Evolutionary conservation across 805 yeast genomes (phyloP).

Genomic region (Starmerella cellae): DNA sequence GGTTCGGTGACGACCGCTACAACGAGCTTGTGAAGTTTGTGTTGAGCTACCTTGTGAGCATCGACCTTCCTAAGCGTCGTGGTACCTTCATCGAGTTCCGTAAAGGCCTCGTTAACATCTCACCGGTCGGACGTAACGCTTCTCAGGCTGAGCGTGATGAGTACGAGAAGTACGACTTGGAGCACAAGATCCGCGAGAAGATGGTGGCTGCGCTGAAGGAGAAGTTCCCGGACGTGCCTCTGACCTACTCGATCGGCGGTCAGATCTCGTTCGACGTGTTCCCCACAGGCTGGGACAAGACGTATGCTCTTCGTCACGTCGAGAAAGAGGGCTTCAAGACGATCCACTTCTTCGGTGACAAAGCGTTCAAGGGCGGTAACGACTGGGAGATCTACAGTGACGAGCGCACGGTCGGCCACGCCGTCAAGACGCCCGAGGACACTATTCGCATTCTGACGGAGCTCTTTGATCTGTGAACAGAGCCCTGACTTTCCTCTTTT

Average conservation of each 20-base stretch:
- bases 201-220: slow-evolving; percentile 75
- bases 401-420: slow-evolving; percentile 87
- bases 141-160: slow-evolving; percentile 87
- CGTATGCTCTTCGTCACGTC: slow-evolving; percentile 91
- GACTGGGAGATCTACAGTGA: slow-evolving; percentile 94
- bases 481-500: too few relatives aligned
- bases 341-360: slow-evolving; percentile 98
- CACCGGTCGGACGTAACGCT: slow-evolving; percentile 98
- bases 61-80: slow-evolving; percentile 92
- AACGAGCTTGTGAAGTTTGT: slow-evolving; percentile 77
- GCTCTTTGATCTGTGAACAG: slow-evolving; percentile 44
- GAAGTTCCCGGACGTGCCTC: slow-evolving; percentile 67
- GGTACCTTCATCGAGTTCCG: slow-evolving; percentile 98
- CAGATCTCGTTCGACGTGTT: slow-evolving; percentile 98
- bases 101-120: slow-evolving; percentile 97
- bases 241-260: slow-evolving; percentile 97
- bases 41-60: slow-evolving; percentile 65
- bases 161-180: slow-evolving; percentile 71
- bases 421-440: slow-evolving; percentile 80
- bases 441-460: slow-evolving; percentile 78
- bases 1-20: slow-evolving; percentile 94
- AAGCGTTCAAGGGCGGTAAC: slow-evolving; percentile 91
- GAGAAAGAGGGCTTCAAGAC: slow-evolving; percentile 68
- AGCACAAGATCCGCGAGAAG: slow-evolving; percentile 66
- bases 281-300: slow-evolving; percentile 99